Evolutionary conservation across 2,329 filamentous ascomycete genomes (phyloP), one percentile per base, ranked within the genome.

Genomic region (Curvularia eragrostidis): DNA sequence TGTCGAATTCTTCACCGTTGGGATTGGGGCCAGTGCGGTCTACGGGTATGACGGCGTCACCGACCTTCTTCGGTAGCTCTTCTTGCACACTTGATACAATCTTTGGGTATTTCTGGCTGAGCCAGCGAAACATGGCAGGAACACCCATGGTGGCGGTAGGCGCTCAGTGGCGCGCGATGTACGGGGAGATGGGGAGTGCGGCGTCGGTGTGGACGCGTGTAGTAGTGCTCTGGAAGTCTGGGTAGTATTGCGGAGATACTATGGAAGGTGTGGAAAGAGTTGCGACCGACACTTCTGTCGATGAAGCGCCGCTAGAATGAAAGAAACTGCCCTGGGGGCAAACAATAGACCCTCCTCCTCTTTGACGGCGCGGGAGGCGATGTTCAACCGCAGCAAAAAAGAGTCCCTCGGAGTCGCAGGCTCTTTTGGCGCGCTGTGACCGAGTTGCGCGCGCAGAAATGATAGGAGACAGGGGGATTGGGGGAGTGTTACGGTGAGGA

Each of bases 1-100:
- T 99, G 80, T 99, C 94, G 72, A 97, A 91, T 78, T 99, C 95
- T 79, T 98, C 94, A 75, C 93, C 93, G 79, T 99, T 99, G 2
- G 96, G 96, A 73, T 99, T 99, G 5, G 91, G 88, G 38, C 86
- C 83, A 6, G 90, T 93, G 10, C 87, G 88, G 75, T 99, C 93
- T 60, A 98, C 87, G 2, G 95, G 95, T 56, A 97, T 89, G 66
- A 86, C 83, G 42, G 89, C 85, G 65, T 93, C 94, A 84, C 97
- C 91, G 77, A 98, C 87, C 64, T 88, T 88, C 54, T 90, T 83
- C 9, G 93, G 90, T 66, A 87, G 84, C 62, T 97, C 91, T 81
- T 99, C 95, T 55, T 93, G 85, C 53, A 99, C 95, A 6, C 89
- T 86, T 9, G 91, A 95, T 65, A 98, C 91, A 75, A 98, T 99